These are phyloP conservation scores for Talaromyces proteolyticus DNA, from an alignment of 495 filamentous ascomycete genomes.

Conservation along the genomic window DNA sequence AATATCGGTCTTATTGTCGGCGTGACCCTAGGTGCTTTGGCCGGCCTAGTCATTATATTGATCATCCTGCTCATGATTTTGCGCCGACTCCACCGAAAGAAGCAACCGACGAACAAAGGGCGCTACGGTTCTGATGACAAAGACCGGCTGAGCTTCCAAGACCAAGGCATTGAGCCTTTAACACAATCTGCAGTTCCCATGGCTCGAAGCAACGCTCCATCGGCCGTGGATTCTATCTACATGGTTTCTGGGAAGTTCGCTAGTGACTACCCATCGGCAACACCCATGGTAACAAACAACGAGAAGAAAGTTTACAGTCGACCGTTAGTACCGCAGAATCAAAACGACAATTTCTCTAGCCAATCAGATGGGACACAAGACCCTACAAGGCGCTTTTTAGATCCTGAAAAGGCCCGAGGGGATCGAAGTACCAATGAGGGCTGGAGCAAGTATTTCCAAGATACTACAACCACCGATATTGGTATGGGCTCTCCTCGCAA, in stretches of 20 bases:
- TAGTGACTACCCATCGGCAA: constrained; percentile 28
- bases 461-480: constrained; percentile 41
- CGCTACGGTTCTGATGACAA: constrained; percentile 49
- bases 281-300: constrained; percentile 16
- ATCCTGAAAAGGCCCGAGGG: constrained; percentile 14
- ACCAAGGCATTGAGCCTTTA: constrained; percentile 51
- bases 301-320: not conserved
- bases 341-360: not conserved
- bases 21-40: constrained; percentile 70
- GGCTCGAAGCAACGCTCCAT: constrained; percentile 34
- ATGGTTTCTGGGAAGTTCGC: constrained; percentile 36
- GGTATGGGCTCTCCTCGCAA: constrained; percentile 16
- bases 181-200: constrained; percentile 36
- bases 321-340: constrained; percentile 1
- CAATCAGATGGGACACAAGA: not conserved
- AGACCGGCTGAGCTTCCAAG: constrained; percentile 57
- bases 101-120: constrained; percentile 47
- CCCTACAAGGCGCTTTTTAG: not conserved
- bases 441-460: constrained; percentile 56
- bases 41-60: constrained; percentile 66
- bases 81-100: constrained; percentile 50
- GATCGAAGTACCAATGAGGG: constrained; percentile 50
- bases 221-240: constrained; percentile 39
- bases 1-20: constrained; percentile 62
- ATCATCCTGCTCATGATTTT: constrained; percentile 62